Percentiles rank a stretch among this genome's conserved stretches.
These are phyloP conservation scores for Metschnikowia noctiluminum DNA, from an alignment of 805 yeast species.

Conservation along the genomic window DNA sequence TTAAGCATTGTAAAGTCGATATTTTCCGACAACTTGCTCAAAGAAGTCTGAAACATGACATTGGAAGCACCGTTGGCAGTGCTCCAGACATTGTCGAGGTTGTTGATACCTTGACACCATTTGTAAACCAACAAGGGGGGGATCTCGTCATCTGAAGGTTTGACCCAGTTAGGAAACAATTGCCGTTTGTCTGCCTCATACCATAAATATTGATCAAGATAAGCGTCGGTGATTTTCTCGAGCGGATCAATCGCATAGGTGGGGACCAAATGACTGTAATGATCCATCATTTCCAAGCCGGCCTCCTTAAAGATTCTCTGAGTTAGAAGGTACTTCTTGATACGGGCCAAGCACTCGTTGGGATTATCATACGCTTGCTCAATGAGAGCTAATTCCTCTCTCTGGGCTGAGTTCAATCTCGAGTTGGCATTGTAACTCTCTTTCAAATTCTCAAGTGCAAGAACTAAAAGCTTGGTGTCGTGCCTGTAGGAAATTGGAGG, in stretches of 20 bases:
- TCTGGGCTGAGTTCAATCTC: slow-evolving; percentile 76
- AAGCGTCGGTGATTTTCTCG: slow-evolving; percentile 95
- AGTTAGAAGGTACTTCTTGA: slow-evolving; percentile 77
- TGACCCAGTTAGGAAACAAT: slow-evolving; percentile 93
- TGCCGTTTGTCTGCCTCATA: slow-evolving; percentile 87
- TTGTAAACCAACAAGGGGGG: slow-evolving; percentile 90
- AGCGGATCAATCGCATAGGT: slow-evolving; percentile 86
- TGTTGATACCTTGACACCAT: slow-evolving; percentile 91
- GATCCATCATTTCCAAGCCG: slow-evolving; percentile 85
- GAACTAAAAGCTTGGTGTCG: slow-evolving; percentile 83
- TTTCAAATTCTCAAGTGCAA: slow-evolving; percentile 86
- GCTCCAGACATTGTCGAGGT: slow-evolving; percentile 76
- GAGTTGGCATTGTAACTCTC: slow-evolving; percentile 66
- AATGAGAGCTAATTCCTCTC: slow-evolving; percentile 89
- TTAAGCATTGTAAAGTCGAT: slow-evolving; percentile 85
- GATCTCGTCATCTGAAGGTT: slow-evolving; percentile 90
- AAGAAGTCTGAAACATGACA: slow-evolving; percentile 76
- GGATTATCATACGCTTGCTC: slow-evolving; percentile 98
- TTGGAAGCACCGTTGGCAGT: slow-evolving; percentile 68
- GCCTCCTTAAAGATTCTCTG: slow-evolving; percentile 93
- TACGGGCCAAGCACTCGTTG: slow-evolving; percentile 81
- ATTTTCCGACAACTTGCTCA: slow-evolving; percentile 74
- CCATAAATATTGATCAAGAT: slow-evolving; percentile 93
- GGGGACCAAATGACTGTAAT: slow-evolving; percentile 78
- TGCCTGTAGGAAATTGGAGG: slow-evolving; percentile 91